These are phyloP conservation scores for Colletotrichum orbiculare DNA, from an alignment of 2,329 filamentous ascomycete genomes.

Conservation along the genomic window DNA sequence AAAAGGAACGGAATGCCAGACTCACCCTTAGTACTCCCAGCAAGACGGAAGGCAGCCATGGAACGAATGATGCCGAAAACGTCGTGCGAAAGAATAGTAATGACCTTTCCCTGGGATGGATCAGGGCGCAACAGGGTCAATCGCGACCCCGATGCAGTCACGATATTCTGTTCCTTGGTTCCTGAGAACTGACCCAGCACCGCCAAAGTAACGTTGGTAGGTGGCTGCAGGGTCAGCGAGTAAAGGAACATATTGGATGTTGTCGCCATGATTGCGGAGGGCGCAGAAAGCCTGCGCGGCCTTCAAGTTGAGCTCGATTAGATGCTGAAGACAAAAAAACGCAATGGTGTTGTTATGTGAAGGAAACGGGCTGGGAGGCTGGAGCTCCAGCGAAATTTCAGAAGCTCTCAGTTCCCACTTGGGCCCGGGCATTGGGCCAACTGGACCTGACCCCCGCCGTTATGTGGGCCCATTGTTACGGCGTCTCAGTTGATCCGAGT, in stretches of 20 bases:
- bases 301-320: constrained; percentile 40
- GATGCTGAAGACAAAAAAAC: constrained; percentile 23
- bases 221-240: constrained; percentile 93
- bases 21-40: constrained; percentile 96
- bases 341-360: constrained; percentile 32
- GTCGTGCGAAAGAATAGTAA: constrained; percentile 89
- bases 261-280: constrained; percentile 81
- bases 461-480: constrained; percentile 4
- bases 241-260: constrained; percentile 99
- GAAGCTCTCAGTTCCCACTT: constrained; percentile 35
- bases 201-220: constrained; percentile 89
- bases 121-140: constrained; percentile 90
- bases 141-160: constrained; percentile 91
- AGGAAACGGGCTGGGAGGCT: constrained; percentile 32
- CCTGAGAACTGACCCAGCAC: constrained; percentile 95
- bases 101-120: constrained; percentile 84
- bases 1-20: constrained; percentile 51
- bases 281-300: constrained; percentile 65
- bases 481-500: constrained; percentile 28
- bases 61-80: constrained; percentile 95
- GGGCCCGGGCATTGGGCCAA: constrained; percentile 9
- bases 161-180: constrained; percentile 97
- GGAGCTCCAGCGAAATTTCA: constrained; percentile 37
- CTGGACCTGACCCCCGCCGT: too few relatives aligned
- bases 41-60: constrained; percentile 88